These are phyloP conservation scores for Penicillium malachiteum DNA, from an alignment of 495 filamentous ascomycete genomes.

Conservation along the genomic window DNA sequence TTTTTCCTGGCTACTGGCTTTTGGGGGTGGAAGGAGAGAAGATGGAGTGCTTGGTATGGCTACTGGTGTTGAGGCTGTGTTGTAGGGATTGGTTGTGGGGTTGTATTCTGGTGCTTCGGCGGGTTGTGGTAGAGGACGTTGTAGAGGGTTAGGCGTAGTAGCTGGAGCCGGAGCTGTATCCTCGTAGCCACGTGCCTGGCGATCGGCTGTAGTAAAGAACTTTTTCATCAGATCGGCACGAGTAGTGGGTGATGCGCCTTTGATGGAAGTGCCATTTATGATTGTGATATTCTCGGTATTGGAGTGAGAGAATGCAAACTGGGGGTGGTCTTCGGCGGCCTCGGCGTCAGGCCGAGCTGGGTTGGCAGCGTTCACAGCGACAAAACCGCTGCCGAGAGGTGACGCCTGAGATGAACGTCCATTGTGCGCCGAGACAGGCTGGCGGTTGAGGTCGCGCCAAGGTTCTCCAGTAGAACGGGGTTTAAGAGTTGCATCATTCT, in stretches of 20 bases:
- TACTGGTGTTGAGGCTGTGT: constrained; percentile 39
- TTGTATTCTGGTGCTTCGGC: constrained; percentile 40
- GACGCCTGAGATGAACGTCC: constrained; percentile 35
- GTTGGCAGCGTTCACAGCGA: constrained; percentile 59
- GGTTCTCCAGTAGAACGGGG: constrained; percentile 32
- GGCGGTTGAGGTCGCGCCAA: constrained; percentile 39
- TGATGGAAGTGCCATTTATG: constrained; percentile 50
- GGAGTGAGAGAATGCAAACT: constrained; percentile 44
- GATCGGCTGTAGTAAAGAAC: constrained; percentile 57
- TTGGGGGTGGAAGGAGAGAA: constrained; percentile 50
- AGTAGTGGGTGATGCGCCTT: constrained; percentile 53
- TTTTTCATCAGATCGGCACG: constrained; percentile 55
- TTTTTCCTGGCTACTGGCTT: constrained; percentile 47
- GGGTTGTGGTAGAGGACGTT: constrained; percentile 33
- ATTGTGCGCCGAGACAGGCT: constrained; percentile 18
- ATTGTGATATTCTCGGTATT: constrained; percentile 49
- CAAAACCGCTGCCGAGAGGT: constrained; percentile 40
- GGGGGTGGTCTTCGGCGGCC: constrained; percentile 32
- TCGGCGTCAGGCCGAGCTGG: constrained; percentile 37
- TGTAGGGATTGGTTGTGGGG: constrained; percentile 20
- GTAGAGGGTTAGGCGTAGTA: constrained; percentile 25
- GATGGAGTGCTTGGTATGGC: constrained; percentile 53
- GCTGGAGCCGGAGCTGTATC: constrained; percentile 26
- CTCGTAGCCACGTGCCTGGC: constrained; percentile 39
- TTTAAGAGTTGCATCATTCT: constrained; percentile 46